Base-by-base conservation (phyloP, 192 early-diverging fungal species). In the Piromyces sp. region DNA sequence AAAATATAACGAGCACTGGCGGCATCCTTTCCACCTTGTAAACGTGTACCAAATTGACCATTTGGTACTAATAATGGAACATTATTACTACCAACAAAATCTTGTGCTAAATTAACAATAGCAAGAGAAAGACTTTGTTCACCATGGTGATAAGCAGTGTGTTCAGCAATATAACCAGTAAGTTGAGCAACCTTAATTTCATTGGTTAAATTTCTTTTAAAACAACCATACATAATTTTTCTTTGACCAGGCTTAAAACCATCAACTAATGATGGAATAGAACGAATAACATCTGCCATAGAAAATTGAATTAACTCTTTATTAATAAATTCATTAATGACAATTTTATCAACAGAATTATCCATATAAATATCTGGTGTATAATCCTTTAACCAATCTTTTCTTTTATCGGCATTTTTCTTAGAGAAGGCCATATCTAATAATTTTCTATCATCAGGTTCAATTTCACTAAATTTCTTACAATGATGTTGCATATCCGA, bases 391-490 rank as follows among this genome's bases (percentile, higher is more conserved):
- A 99, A 87, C 96, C 97, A 98, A 80, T 97, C 93, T 84, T 99
- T 98, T 83, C 97, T 95, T 58, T 97, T 96, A 82, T 95, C 93
- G 0, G 94, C 95, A 84, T 94, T 95, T 84, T 93, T 93, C 85
- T 97, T 98, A 87, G 89, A 95, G 84, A 99, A 99, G 0, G 96
- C 97, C 95, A 99, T 95, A 83, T 99, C 96, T 30, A 99, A 90
- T 79, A 99, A 88, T 29, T 81, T 84, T 79, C 93, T 90, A 30
- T 95, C 95, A 13, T 93, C 90, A 16, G 85, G 79, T 40, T 85
- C 82, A 19, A 88, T 83, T 0, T 89, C 68, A 37, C 85, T 81
- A 83, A 99, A 98, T 17, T 84, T 88, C 84, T 98, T 98, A 82
- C 90, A 87, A 85, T 99, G 97, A 31, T 85, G 83, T 4, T 83